Base-by-base conservation (phyloP, 2,329 filamentous ascomycete genomes). In the Paraphoma chrysanthemicola region DNA sequence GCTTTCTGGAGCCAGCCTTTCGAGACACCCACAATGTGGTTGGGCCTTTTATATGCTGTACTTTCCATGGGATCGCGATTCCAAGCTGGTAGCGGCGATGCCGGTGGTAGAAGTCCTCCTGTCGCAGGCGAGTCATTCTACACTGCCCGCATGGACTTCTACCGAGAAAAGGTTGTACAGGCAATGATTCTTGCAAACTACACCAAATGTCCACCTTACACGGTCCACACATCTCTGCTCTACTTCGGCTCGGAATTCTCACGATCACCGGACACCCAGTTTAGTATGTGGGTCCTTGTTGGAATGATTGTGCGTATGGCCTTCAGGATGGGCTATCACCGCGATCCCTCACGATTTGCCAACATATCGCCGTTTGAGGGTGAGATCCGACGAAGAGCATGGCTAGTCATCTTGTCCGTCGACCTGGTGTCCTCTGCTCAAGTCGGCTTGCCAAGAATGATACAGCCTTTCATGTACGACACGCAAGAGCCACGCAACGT, bases 321-420 rank as follows among this genome's bases (percentile, higher is more conserved):
- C 7, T 71, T 76, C 38, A 73, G 74, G 2, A 78, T 79, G 76
- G 79, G 79, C 2, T 78, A 79, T 53, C 79, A 80, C 49, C 72
- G 78, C n/a, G 78, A 81, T 28, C 72, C 75, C 1, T 67, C 69
- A 1, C 68, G 72, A 12, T 75, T 77, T 50, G 46, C 68, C 3
- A 70, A 74, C 10, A 73, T 80, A 9, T 81, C 81, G 0, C 80
- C 83, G 0, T 89, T 85, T 57, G 80, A 86, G 58, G 81, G 81
- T 2, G 85, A 89, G 70, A 82, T 88, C 78, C 81, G 87, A 28
- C 81, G 87, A 4, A 81, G 87, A 7, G 68, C 88, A 0, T 90
- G 86, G 83, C 82, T 84, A 69, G 83, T 88, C 63, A 56, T 80
- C 30, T 58, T 75, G 42, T 72, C 76, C 10, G 50, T 79, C 6